Conservation (phyloP, 2,329 filamentous ascomycete species). For the Aspergillus sp. region DNA sequence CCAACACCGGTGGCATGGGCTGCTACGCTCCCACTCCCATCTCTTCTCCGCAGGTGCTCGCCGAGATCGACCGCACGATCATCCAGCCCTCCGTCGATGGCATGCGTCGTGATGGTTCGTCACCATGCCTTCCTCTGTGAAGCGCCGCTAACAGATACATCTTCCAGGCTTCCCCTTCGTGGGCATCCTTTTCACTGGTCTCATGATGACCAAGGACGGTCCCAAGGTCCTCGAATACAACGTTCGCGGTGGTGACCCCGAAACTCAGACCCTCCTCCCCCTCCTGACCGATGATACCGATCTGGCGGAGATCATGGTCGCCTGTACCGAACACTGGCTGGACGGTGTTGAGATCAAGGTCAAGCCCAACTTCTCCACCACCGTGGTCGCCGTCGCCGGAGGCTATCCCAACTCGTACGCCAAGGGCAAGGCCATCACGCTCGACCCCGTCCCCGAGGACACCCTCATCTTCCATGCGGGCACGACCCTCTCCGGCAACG, state of each 20-base stretch:
- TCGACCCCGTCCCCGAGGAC: constrained; percentile 54
- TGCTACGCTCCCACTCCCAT: constrained; percentile 91
- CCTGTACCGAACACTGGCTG: constrained; percentile 74
- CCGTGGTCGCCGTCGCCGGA: constrained; percentile 88
- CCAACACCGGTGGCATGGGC: constrained; percentile 97
- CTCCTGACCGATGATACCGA: constrained; percentile 76
- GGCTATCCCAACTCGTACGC: constrained; percentile 86
- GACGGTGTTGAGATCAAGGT: constrained; percentile 67
- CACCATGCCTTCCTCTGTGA: constrained; percentile 50
- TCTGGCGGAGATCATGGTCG: constrained; percentile 82
- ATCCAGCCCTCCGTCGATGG: constrained; percentile 87
- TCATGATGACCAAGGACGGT: constrained; percentile 83
- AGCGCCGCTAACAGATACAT: neutral
- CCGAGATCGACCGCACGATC: constrained; percentile 73
- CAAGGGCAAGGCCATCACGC: constrained; percentile 67
- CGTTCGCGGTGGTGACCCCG: constrained; percentile 86
- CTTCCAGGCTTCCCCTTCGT: constrained; percentile 40
- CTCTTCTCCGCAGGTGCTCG: constrained; percentile 70
- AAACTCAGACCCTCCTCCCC: constrained; percentile 82
- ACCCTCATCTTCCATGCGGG: constrained; percentile 91
- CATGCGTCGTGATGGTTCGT: constrained; percentile 73
- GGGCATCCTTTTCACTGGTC: constrained; percentile 55
- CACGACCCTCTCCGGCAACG: constrained; percentile 62
- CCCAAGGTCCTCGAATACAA: constrained; percentile 90
- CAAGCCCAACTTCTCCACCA: constrained; percentile 71